Evolutionary conservation across 2,329 filamentous ascomycete genomes (phyloP).

Genomic region (Aspergillus aculeatus): DNA sequence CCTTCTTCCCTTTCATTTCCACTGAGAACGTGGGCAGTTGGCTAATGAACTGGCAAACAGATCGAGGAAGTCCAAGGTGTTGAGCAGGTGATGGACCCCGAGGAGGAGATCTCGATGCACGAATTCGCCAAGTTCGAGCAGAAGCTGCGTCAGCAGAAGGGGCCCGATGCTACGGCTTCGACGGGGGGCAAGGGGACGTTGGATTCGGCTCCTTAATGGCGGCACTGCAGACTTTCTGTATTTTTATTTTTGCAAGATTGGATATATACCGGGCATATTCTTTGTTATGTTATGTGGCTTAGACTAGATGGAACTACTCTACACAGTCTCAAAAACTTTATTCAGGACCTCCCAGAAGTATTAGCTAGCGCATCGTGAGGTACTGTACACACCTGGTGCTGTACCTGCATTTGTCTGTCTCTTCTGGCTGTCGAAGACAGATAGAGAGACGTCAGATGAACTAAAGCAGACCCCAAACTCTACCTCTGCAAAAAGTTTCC

Average conservation of each 20-base stretch:
- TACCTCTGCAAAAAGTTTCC: no score
- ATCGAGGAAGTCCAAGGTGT: slow-evolving; percentile 96
- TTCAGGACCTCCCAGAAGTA: no score
- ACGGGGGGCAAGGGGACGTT: slow-evolving; percentile 53
- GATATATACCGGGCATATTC: slow-evolving; percentile 6
- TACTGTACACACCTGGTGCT: no score
- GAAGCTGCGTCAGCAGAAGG: slow-evolving; percentile 64
- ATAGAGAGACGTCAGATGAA: no score
- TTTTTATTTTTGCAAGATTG: neutral
- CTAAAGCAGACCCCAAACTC: no score
- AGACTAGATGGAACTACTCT: no score
- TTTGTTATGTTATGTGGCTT: neutral
- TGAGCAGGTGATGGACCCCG: slow-evolving; percentile 83
- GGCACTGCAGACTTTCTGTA: neutral
- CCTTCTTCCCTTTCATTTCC: neutral
- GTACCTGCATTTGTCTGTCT: no score
- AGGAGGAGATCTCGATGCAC: slow-evolving; percentile 80
- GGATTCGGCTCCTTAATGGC: slow-evolving; percentile 46
- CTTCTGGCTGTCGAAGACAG: no score
- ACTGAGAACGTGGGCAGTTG: no score
- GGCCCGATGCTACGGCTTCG: slow-evolving; percentile 49
- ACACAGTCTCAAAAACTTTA: no score
- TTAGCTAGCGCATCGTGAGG: no score
- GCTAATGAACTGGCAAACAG: slow-evolving; percentile 44
- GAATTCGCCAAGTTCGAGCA: slow-evolving; percentile 97